phyloP scores from a whole-genome alignment of 768 basidiomycete genomes.

The Candolleomyces efflorescens region DNA sequence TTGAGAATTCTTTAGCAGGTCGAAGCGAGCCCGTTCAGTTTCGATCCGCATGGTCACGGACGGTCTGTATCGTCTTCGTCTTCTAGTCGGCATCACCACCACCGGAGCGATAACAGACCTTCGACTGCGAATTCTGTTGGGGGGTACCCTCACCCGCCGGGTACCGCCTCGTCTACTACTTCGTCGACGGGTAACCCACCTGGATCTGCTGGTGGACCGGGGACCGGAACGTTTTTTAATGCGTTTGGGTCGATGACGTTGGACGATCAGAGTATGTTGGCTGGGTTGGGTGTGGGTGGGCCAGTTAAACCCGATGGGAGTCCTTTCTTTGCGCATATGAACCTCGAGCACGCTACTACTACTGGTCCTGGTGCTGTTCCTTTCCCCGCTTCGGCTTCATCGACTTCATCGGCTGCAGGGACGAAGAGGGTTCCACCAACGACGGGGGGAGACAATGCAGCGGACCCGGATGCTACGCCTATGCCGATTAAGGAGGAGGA shows the following conservation, averaged over 20 bases:
- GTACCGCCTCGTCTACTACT: not conserved
- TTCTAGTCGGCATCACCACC: not conserved
- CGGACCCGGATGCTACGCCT: slow-evolving; percentile 45
- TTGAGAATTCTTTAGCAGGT: not conserved
- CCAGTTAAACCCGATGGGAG: slow-evolving; percentile 14
- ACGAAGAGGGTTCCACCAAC: too few species aligned
- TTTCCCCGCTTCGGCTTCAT: slow-evolving; percentile 2
- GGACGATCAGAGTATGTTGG: slow-evolving; percentile 67
- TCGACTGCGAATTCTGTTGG: not conserved
- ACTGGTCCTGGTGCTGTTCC: not conserved
- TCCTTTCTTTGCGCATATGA: slow-evolving; percentile 52
- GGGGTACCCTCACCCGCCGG: not conserved
- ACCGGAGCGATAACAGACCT: not conserved
- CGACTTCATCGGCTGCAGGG: too few species aligned
- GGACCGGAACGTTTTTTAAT: slow-evolving; percentile 32
- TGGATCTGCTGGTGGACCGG: not conserved
- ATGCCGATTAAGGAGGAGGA: slow-evolving; percentile 32
- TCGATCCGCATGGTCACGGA: not conserved
- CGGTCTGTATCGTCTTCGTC: not conserved
- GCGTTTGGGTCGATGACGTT: slow-evolving; percentile 76
- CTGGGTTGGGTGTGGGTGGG: slow-evolving; percentile 40
- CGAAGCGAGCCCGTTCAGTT: not conserved
- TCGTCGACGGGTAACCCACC: not conserved
- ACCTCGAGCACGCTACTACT: slow-evolving; percentile 1
- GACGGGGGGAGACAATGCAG: not conserved